Base-by-base conservation (phyloP, 306 rosid genomes). In the Sechiopsis laciniata region DNA sequence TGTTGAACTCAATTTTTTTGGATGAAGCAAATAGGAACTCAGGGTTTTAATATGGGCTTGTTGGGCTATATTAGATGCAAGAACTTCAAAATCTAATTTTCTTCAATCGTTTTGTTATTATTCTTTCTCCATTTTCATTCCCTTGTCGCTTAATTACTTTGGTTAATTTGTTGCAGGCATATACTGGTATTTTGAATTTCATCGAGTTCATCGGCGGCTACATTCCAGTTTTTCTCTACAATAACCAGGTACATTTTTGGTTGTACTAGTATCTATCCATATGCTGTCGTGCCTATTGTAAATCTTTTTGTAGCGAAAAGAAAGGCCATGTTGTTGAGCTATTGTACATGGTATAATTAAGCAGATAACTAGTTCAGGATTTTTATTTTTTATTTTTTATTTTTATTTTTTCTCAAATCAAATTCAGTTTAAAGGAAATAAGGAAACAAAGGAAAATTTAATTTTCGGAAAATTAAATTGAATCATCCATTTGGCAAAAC, bases 181-280 rank as follows among this genome's bases (percentile, higher is more conserved):
- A 86, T 84, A 94, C 99, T 48, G 78, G 87, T 12, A 45, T 80
- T 80, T 79, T 94, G 86, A 94, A 94, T 89, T 68, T 94, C 76
- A 86, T 91, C 2, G 99, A 94, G 89, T 85, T 74, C 82, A 64
- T 77, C 4, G 88, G 96, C 69, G 80, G 96, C 71, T 89, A 10
- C 63, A 91, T 94, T 52, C 99, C 99, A 60, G 74, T 73, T n/a
- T 26, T 85, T 68, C 85, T 94, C 37, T 94, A 89, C 88, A 87
- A 91, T 82, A 91, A 76, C 79, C 99, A 94, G 99, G 99, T 94
- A 89, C 74, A 55, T 35, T 65, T 19, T 65, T 10, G 50, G 40
- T 63, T 15, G 21, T 63, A n/a, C 24, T 7, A 37, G 37, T 63
- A 4, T 63, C 22, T 20, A 63, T 63, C 51, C 69, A 63, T 63